Conservation (phyloP, 2,329 filamentous ascomycete genomes). For the Aureobasidium sp. region DNA sequence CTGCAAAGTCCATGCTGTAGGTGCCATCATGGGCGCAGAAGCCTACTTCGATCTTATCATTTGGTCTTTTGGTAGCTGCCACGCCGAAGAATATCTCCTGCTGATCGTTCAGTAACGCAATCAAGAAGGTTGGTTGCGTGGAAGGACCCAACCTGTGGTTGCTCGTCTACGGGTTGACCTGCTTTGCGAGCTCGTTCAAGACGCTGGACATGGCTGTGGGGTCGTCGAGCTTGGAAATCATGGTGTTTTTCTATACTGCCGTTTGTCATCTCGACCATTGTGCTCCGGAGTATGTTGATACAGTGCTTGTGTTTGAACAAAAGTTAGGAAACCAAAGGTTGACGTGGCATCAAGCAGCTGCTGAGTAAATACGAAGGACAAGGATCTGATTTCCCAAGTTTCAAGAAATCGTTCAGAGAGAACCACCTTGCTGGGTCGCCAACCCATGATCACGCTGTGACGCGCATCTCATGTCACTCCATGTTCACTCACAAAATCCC, state of each 20-base stretch:
- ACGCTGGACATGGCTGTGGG: neutral
- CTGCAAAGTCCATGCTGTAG: constrained; percentile 66
- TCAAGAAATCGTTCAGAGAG: neutral
- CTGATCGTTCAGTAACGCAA: neutral
- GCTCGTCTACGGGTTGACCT: neutral
- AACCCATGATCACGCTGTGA: neutral
- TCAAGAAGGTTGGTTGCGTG: neutral
- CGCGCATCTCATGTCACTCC: neutral
- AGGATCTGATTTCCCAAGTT: neutral
- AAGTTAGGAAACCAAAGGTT: too few relatives aligned
- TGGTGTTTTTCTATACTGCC: neutral
- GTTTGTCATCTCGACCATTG: neutral
- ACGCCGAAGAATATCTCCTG: constrained; percentile 53
- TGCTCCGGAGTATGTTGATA: neutral
- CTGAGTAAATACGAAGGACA: neutral
- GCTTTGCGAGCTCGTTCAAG: neutral
- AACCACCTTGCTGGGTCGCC: neutral
- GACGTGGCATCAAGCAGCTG: neutral
- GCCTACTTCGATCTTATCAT: constrained; percentile 51
- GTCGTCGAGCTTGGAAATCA: constrained; percentile 1
- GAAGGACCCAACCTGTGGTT: neutral
- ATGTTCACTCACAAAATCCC: neutral
- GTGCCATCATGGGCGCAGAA: constrained; percentile 67
- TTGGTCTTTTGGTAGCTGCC: constrained; percentile 45
- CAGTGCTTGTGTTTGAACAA: too few relatives aligned